phyloP scores from a whole-genome alignment of 257 asterid genomes.

The Craterostigma plantagineum region DNA sequence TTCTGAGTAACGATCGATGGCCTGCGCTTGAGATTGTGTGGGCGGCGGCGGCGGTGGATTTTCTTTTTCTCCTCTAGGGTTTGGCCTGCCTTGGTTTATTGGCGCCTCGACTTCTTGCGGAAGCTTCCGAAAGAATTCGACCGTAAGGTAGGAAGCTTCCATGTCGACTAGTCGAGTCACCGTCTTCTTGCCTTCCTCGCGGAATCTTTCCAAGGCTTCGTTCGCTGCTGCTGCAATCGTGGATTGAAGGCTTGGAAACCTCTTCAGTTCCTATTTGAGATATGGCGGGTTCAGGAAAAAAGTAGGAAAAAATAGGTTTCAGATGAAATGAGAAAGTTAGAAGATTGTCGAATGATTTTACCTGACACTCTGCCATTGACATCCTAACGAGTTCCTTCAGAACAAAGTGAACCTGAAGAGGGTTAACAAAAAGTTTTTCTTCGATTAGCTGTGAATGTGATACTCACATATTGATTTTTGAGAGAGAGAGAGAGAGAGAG shows the following conservation, averaged over 20 bases:
- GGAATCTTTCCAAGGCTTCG: slow-evolving; percentile 65
- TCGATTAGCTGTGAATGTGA: no score
- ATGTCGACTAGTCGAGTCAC: slow-evolving; percentile 68
- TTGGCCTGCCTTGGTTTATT: slow-evolving; percentile 27
- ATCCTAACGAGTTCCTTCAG: slow-evolving; percentile 84
- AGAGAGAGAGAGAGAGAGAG: neutral
- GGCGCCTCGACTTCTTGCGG: slow-evolving; percentile 42
- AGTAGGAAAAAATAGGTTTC: neutral
- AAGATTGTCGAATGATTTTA: slow-evolving; percentile 13
- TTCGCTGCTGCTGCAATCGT: slow-evolving; percentile 64
- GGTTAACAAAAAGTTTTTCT: neutral
- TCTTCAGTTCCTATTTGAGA: slow-evolving; percentile 69
- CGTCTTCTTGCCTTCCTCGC: slow-evolving; percentile 73
- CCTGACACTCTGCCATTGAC: slow-evolving; percentile 85
- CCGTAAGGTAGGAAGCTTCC: slow-evolving; percentile 81
- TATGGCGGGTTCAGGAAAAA: slow-evolving; percentile 9
- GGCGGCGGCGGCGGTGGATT: slow-evolving; percentile 1
- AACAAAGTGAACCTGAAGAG: slow-evolving; percentile 67
- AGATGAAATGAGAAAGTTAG: neutral
- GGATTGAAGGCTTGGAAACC: slow-evolving; percentile 73
- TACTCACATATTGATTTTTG: no score
- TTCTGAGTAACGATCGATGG: slow-evolving; percentile 44
- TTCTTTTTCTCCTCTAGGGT: slow-evolving; percentile 17
- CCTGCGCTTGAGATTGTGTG: no score
- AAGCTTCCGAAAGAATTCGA: slow-evolving; percentile 76